phyloP scores from a whole-genome alignment of 2,329 filamentous ascomycete genomes.

The Pestalotiopsis sp. region DNA sequence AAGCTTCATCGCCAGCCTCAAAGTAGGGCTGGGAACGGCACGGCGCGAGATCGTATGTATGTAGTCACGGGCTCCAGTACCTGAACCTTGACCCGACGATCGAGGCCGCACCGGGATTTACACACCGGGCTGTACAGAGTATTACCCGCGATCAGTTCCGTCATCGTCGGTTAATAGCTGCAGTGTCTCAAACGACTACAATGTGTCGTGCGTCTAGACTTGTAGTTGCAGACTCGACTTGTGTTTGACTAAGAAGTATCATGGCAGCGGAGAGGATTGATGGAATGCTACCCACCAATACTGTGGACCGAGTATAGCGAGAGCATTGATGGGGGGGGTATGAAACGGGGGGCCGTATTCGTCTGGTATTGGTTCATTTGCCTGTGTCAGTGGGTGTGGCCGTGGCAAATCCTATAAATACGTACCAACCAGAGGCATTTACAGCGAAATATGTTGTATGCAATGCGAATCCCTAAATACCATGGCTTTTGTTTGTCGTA shows the following conservation, averaged over 20 bases:
- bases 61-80: background rate
- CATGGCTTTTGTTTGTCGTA: background rate
- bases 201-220: background rate
- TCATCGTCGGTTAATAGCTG: background rate
- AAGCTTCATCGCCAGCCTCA: background rate
- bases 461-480: background rate
- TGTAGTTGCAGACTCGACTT: background rate
- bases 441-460: background rate
- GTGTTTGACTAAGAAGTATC: background rate
- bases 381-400: background rate
- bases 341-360: background rate
- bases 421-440: background rate
- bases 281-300: background rate
- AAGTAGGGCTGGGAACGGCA: background rate
- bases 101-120: too few species aligned
- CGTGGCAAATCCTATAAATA: background rate
- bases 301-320: background rate
- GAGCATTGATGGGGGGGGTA: background rate
- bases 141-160: background rate
- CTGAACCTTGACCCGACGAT: too few species aligned
- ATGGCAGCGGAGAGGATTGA: background rate
- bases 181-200: background rate
- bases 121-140: too few species aligned
- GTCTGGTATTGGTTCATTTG: background rate
- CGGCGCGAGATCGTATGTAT: background rate